These are phyloP conservation scores for Chloranthus sessilifolius DNA, from an alignment of 164 flowering plant species.

Conservation along the genomic window DNA sequence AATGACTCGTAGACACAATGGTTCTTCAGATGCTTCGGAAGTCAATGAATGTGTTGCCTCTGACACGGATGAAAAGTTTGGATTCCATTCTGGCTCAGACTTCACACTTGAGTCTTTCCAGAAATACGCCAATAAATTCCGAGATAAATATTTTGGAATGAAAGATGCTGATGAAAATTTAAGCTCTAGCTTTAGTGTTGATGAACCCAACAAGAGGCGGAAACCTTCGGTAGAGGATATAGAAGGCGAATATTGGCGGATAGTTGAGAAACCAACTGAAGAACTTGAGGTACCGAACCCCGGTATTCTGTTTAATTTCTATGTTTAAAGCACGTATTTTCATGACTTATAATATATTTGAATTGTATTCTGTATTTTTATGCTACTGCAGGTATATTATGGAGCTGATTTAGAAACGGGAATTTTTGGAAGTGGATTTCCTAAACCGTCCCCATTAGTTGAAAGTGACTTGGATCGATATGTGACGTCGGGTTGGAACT, in stretches of 20 bases:
- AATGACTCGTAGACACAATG: conserved; percentile 26
- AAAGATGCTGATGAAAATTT: conserved; percentile 22
- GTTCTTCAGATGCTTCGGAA: conserved; percentile 34
- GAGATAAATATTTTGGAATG: conserved; percentile 48
- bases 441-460: conserved; percentile 29
- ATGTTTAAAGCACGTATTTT: neutral
- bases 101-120: conserved; percentile 65
- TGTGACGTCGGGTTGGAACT: conserved; percentile 73
- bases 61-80: conserved; percentile 74
- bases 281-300: conserved; percentile 66
- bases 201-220: conserved; percentile 20
- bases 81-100: conserved; percentile 77
- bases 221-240: conserved; percentile 67
- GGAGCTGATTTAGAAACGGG: conserved; percentile 93
- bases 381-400: conserved; percentile 52
- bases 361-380: neutral
- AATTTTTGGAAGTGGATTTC: conserved; percentile 79
- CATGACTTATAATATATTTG: neutral
- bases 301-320: neutral
- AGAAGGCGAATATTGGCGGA: conserved; percentile 96
- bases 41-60: conserved; percentile 28
- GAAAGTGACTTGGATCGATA: conserved; percentile 38
- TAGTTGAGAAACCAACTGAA: conserved; percentile 72
- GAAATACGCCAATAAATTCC: conserved; percentile 50
- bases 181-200: conserved; percentile 11